Evolutionary conservation across 2,329 filamentous ascomycete species (phyloP), one percentile per base, ranked within the genome.

Genomic region (Pleomassaria siparia): DNA sequence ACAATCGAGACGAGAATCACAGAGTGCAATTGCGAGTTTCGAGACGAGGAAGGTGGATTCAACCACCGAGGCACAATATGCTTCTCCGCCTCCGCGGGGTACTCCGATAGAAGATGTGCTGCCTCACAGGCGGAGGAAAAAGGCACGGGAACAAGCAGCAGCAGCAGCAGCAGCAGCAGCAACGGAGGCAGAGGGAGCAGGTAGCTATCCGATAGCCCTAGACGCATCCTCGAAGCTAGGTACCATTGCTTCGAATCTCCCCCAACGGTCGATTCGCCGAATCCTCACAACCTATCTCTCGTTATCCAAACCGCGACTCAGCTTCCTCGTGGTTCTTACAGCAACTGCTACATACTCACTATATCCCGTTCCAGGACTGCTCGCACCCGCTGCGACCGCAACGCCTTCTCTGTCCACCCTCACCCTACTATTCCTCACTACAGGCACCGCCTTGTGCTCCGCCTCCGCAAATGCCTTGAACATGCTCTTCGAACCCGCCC

Each of bases 391-490:
- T 15, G 71, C 81, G 72, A 88, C 86, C 5, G 72, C 74, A 18
- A 78, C 84, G 6, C 91, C 94, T 1, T 94, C 90, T 15, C 81
- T 96, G 36, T 95, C 89, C 51, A 90, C 94, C 2, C 78, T 97
- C 44, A 99, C 94, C 8, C 85, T 97, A 15, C 79, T 95, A 43
- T 97, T 96, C 76, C 84, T 99, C 43, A 96, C 92, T 0, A 84
- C 84, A 3, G 92, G 94, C 50, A 97, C 94, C 0, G 85, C 91
- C 4, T 80, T 96, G 16, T 94, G 89, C 69, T 88, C 84, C n/a
- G 90, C 91, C 35, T 89, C 88, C 49, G 94, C 94, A 35, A 99
- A 99, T 69, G 84, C 94, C 1, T 79, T 97, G 56, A 99, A 99
- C 72, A 99, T 99, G 94, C 84, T 96, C 49, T 91, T 96, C 72